Percentiles rank a stretch among this genome's conserved stretches.
Conservation (phyloP, 164 flowering plant genomes). For the Dillenia suffruticosa region DNA sequence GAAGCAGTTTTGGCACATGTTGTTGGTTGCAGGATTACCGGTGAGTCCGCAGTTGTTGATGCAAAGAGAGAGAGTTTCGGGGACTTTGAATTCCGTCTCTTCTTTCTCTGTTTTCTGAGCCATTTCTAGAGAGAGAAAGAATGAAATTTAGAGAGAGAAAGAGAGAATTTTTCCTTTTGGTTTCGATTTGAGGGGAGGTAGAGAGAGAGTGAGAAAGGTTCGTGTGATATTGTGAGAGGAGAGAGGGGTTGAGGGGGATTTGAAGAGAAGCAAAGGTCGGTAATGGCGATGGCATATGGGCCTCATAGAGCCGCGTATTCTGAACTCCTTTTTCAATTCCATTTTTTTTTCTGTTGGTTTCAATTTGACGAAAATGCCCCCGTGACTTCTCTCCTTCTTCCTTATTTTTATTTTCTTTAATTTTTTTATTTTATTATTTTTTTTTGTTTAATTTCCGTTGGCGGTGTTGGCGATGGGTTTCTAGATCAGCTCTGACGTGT, state of each 20-base stretch:
- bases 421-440: too few relatives aligned
- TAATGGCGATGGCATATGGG: slow-evolving; percentile 42
- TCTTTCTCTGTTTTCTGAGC: slow-evolving; percentile 66
- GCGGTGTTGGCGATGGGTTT: too few relatives aligned
- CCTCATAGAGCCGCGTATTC: slow-evolving; percentile 49
- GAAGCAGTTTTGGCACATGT: slow-evolving; percentile 59
- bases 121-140: slow-evolving; percentile 19
- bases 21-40: slow-evolving; percentile 43
- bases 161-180: neutral
- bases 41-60: slow-evolving; percentile 35
- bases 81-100: slow-evolving; percentile 64
- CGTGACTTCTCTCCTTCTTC: neutral
- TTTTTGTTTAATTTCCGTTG: too few relatives aligned
- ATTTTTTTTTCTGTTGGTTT: too few relatives aligned
- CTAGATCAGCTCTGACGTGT: neutral
- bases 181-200: neutral
- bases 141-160: neutral
- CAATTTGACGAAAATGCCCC: slow-evolving; percentile 16
- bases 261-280: slow-evolving; percentile 43
- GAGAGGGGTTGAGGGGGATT: slow-evolving; percentile 13
- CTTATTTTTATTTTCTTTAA: too few relatives aligned
- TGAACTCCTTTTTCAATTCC: too few relatives aligned
- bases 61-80: slow-evolving; percentile 37
- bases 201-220: slow-evolving; percentile 27
- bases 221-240: slow-evolving; percentile 5